phyloP scores from a whole-genome alignment of 2,329 filamentous ascomycete species.

The Hypoxylon sp. region DNA sequence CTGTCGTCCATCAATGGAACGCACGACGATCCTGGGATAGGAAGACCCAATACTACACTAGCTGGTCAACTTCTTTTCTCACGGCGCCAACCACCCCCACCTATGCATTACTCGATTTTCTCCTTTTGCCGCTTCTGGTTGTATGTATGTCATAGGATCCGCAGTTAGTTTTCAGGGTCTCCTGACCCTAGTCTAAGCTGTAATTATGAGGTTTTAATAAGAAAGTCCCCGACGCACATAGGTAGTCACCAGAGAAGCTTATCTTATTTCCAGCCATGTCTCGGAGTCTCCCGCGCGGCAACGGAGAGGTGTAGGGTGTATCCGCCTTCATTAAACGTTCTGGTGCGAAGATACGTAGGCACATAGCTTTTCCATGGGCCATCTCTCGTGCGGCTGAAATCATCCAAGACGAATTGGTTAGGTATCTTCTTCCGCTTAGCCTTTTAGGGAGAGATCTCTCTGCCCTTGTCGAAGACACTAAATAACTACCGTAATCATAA shows the following conservation, averaged over 20 bases:
- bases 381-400: conserved; percentile 39
- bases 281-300: conserved; percentile 21
- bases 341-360: neutral
- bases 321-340: neutral
- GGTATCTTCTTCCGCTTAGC: conserved; percentile 5
- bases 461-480: conserved; percentile 5
- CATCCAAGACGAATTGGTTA: conserved; percentile 24
- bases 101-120: neutral
- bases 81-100: conserved; percentile 14
- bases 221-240: conserved; percentile 20
- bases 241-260: conserved; percentile 15
- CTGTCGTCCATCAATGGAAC: conserved; percentile 18
- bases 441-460: neutral
- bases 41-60: conserved; percentile 13
- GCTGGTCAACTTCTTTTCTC: conserved; percentile 11
- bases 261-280: conserved; percentile 22
- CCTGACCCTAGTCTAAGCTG: conserved; percentile 16
- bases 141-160: conserved; percentile 3
- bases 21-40: conserved; percentile 21
- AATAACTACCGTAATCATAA: conserved; percentile 24
- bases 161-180: conserved; percentile 13
- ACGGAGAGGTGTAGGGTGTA: conserved; percentile 1
- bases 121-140: conserved; percentile 8
- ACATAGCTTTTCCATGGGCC: neutral
- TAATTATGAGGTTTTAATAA: conserved; percentile 24